Evolutionary conservation across 805 yeast species (phyloP).

Genomic region (Saturnispora halmiae): DNA sequence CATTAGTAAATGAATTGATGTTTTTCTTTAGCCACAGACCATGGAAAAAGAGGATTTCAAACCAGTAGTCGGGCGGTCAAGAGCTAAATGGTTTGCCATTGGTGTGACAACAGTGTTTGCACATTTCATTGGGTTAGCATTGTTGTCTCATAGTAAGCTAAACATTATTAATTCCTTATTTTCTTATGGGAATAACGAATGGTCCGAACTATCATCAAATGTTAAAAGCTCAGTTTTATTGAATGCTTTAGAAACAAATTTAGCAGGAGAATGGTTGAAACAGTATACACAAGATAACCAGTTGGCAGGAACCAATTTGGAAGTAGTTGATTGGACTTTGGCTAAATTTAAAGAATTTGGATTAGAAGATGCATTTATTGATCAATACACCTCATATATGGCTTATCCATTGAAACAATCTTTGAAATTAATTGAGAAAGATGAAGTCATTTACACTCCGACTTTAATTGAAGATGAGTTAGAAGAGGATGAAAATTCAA

Average conservation of each 20-base stretch:
- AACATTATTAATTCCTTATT: background rate
- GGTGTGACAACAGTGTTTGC: background rate
- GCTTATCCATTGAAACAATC: conserved; percentile 53
- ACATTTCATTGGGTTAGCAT: background rate
- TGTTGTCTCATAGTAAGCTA: background rate
- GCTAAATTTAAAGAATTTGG: conserved; percentile 54
- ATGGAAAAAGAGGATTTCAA: no score
- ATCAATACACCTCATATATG: conserved; percentile 51
- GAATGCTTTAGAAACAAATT: conserved; percentile 25
- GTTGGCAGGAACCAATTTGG: conserved; percentile 45
- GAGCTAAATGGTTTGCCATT: background rate
- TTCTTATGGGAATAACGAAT: background rate
- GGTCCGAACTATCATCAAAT: background rate
- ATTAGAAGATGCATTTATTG: conserved; percentile 37
- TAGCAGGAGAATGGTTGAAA: conserved; percentile 46
- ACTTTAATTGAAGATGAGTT: conserved; percentile 42
- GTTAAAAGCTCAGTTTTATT: conserved; percentile 14
- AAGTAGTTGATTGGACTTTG: conserved; percentile 49
- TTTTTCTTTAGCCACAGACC: no score
- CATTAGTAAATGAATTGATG: no score
- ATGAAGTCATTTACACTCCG: conserved; percentile 38
- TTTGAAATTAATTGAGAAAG: conserved; percentile 33
- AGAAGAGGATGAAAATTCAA: conserved; percentile 41
- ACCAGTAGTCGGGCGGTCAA: no score
- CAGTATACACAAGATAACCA: conserved; percentile 47